These are phyloP conservation scores for Dendrobium huoshanense DNA, from an alignment of 106 monocot species.

Conservation along the genomic window DNA sequence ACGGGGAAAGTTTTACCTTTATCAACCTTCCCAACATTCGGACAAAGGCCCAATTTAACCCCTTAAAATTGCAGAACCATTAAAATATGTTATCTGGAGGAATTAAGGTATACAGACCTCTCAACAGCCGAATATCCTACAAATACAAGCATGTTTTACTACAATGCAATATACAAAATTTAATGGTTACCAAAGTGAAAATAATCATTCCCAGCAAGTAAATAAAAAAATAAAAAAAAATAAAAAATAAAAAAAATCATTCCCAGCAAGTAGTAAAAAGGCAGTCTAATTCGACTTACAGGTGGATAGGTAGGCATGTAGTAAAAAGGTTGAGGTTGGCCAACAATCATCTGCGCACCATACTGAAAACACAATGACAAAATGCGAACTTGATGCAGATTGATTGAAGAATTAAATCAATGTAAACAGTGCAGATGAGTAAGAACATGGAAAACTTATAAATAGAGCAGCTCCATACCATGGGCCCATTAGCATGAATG, in stretches of 20 bases:
- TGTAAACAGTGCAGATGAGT: not conserved
- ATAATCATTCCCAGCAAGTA: not conserved
- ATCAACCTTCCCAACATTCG: not conserved
- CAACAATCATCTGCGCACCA: conserved; percentile 11
- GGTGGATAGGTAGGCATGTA: conserved; percentile 13
- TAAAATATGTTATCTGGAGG: not conserved
- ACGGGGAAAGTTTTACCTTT: not conserved
- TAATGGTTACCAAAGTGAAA: not conserved
- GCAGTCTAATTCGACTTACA: conserved; percentile 8
- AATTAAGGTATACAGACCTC: not conserved
- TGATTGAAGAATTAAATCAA: not conserved
- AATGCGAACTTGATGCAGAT: not conserved
- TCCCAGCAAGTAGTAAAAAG: not conserved
- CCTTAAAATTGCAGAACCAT: not conserved
- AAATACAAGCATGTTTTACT: not conserved
- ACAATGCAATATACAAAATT: not conserved
- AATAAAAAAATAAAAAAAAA: too few species aligned
- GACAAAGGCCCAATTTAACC: not conserved
- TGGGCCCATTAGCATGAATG: conserved; percentile 9
- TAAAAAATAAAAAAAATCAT: too few species aligned
- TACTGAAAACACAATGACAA: conserved; percentile 6
- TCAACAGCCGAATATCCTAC: not conserved
- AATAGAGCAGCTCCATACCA: conserved; percentile 2
- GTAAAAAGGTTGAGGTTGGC: conserved; percentile 12
- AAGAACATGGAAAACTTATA: not conserved